Evolutionary conservation across 208 protist species (phyloP).

Genomic region (Crithidia sp.): DNA sequence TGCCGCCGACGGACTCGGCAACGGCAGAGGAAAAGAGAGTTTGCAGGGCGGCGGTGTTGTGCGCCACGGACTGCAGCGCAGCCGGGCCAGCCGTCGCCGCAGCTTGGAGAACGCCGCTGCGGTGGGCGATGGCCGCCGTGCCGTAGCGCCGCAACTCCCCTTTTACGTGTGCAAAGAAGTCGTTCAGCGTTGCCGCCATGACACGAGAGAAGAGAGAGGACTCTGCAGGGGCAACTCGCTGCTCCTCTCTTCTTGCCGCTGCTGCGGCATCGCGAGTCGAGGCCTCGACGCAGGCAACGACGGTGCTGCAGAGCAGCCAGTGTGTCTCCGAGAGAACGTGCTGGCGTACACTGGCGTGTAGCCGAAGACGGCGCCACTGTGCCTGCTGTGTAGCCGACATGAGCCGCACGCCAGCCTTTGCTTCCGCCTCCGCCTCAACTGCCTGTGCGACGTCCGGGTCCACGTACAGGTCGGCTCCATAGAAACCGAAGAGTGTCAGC

Average conservation of each 20-base stretch:
- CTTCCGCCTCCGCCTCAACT: conserved; percentile 16
- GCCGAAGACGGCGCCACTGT: conserved; percentile 10
- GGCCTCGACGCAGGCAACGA: conserved; percentile 18
- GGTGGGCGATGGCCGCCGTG: conserved; percentile 11
- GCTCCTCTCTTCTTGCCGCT: not conserved
- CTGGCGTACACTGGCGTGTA: conserved; percentile 8
- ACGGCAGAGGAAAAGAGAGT: not conserved
- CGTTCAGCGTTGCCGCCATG: conserved; percentile 9
- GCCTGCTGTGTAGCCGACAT: conserved; percentile 26
- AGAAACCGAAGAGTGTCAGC: conserved; percentile 25
- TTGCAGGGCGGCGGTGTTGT: conserved; percentile 26
- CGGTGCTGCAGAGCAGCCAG: conserved; percentile 21
- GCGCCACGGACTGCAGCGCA: conserved; percentile 9
- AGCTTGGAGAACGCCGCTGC: conserved; percentile 14
- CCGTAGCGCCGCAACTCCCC: conserved; percentile 16
- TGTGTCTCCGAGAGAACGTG: conserved; percentile 35
- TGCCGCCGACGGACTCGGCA: not conserved
- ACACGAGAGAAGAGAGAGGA: conserved; percentile 18
- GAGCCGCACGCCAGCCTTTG: conserved; percentile 14
- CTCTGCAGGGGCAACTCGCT: not conserved
- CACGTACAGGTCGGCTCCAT: conserved; percentile 29
- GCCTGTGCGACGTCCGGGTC: conserved; percentile 11
- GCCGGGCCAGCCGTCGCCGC: not conserved
- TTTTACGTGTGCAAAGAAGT: conserved; percentile 18
- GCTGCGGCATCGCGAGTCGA: not conserved